Evolutionary conservation across 2,329 filamentous ascomycete genomes (phyloP), one percentile per base, ranked within the genome.

Genomic region (Colletotrichum sp.): DNA sequence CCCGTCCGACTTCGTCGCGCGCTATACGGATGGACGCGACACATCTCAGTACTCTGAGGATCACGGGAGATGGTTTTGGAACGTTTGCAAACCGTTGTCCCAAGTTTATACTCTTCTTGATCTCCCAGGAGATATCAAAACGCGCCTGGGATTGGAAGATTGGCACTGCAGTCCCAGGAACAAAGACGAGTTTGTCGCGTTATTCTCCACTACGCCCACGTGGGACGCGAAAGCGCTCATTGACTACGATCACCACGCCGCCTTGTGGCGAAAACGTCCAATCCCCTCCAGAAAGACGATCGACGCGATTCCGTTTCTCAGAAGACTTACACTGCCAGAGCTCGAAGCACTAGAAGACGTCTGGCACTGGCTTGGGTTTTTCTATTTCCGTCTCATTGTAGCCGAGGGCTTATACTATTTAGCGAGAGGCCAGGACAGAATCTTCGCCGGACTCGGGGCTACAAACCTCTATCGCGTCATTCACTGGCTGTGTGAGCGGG

Each of bases 61-160:
- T 52, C n/a, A 52, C 3, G 43, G 43, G 3, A 52, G 43, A 24
- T 52, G 43, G 43, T 52, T 52, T 52, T 52, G 43, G 43, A 52
- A 52, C n/a, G 21, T 52, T 21, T 52, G 43, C 43, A 52, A 13
- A 52, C 43, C 43, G 43, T 52, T 52, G n/a, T 52, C 43, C 10
- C 43, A 18, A 21, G 12, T 52, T 1, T 21, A 52, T 52, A 2
- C 43, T 21, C 43, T 52, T 52, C n/a, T 52, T 21, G n/a, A 21
- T 52, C 43, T 52, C 43, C 43, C 43, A 13, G 43, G 43, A 52
- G n/a, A 52, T 7, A 52, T 52, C 4, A 52, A 7, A 52, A 52
- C 2, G 6, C 43, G 12, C 0, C n/a, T 52, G 3, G 1, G 16
- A 1, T 2, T 52, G 12, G 5, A 52, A 21, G 43, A 52, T 13